Conservation (phyloP, 2,329 filamentous ascomycete genomes). For the Fusarium longipes region DNA sequence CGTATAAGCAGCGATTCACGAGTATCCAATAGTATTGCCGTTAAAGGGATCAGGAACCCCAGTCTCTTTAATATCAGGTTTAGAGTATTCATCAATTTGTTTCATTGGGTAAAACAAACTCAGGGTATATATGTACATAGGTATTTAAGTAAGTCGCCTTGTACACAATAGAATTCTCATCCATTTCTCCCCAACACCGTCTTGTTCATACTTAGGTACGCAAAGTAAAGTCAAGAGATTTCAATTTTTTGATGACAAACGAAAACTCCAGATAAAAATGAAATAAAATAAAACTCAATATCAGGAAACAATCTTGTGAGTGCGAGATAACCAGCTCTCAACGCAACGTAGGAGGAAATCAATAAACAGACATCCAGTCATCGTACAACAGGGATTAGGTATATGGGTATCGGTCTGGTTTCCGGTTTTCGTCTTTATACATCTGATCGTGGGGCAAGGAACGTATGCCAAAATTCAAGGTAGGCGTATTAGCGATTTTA, state of each 20-base stretch:
- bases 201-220: slow-evolving; percentile 3
- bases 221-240: slow-evolving; percentile 1
- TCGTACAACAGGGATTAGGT: slow-evolving; percentile 34
- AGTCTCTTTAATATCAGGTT: not conserved
- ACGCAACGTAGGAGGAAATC: slow-evolving; percentile 1
- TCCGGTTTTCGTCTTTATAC: slow-evolving; percentile 19
- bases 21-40: not conserved
- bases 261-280: slow-evolving; percentile 18
- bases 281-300: slow-evolving; percentile 1
- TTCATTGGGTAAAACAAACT: not conserved
- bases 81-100: slow-evolving; percentile 21
- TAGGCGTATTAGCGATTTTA: slow-evolving; percentile 4
- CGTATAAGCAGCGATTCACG: no score
- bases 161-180: slow-evolving; percentile 1
- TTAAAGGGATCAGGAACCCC: not conserved
- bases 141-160: slow-evolving; percentile 8
- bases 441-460: not conserved
- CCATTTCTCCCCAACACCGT: slow-evolving; percentile 16
- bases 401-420: slow-evolving; percentile 32
- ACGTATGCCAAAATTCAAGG: not conserved
- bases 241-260: slow-evolving; percentile 10
- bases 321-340: slow-evolving; percentile 39
- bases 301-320: slow-evolving; percentile 21
- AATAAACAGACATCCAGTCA: slow-evolving; percentile 16
- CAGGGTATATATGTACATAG: slow-evolving; percentile 6